Base-by-base conservation (phyloP, 1,284 basidiomycete species). In the Cystobasidium pallidum region DNA sequence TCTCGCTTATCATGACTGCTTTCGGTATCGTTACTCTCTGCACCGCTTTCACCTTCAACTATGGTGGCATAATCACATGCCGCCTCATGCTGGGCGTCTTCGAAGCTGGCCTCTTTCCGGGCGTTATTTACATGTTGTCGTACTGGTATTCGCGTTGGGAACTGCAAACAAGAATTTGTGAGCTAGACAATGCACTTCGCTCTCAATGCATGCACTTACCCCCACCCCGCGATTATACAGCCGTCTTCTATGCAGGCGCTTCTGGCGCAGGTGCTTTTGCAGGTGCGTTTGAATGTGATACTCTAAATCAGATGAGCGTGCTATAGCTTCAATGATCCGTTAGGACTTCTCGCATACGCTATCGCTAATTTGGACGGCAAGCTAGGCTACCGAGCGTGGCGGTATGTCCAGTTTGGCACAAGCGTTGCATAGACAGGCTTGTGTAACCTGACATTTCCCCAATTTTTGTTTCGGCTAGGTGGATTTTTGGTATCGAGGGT, bases 301-400 rank as follows among this genome's bases (percentile, higher is more conserved):
- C 36, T 64, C 21, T n/a, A n/a, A n/a, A n/a, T n/a, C n/a, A n/a
- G n/a, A n/a, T n/a, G n/a, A n/a, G 13, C 17, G 15, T 4, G 7
- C 19, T 13, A 30, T 15, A 26, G 13, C 58, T 39, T 39, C 34
- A 13, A 2, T 21, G 1, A 28, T 34, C 79, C 82, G 75, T 79
- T 78, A 17, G 82, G 82, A 59, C 78, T 83, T 1, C 76, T 83
- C 11, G 82, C 82, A 0, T 82, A 81, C 49, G 75, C 80, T 8
- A 81, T 83, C 70, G 80, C 73, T 28, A 76, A 81, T 47, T 75
- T 83, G 6, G 75, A 82, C 80, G 80, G 81, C 17, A 76, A 75
- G 2, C 75, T 76, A 0, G 81, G 81, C 0, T 61, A 81, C 19
- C 73, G 73, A 13, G 81, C 81, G 0, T 83, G 82, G 82, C 28